Conservation (phyloP, 495 filamentous ascomycete species). For the Penicillium bovifimosum region DNA sequence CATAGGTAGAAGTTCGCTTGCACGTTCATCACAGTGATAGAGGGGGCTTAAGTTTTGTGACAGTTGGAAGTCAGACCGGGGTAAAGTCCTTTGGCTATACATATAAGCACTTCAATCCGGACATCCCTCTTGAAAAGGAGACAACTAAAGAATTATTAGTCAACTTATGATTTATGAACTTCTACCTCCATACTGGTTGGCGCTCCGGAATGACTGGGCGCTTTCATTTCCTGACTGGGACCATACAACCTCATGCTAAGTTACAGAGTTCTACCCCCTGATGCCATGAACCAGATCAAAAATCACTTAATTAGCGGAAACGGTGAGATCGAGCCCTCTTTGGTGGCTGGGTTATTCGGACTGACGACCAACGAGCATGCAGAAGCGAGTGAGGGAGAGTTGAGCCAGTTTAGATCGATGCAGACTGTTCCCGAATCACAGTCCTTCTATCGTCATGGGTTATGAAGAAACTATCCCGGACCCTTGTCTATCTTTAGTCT, state of each 20-base stretch:
- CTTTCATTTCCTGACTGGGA: conserved; percentile 27
- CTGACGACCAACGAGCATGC: conserved; percentile 35
- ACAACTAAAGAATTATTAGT: conserved; percentile 4
- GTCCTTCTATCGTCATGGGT: conserved; percentile 14
- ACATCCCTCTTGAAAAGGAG: conserved; percentile 2
- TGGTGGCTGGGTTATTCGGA: conserved; percentile 24
- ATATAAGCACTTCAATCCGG: conserved; percentile 9
- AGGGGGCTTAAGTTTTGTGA: conserved; percentile 27
- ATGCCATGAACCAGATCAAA: too few relatives aligned
- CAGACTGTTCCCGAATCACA: conserved; percentile 27
- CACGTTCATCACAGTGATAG: conserved; percentile 30
- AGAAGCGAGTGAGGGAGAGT: conserved; percentile 18
- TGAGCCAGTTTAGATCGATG: conserved; percentile 22
- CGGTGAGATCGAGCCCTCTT: conserved; percentile 29
- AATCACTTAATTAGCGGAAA: conserved; percentile 31
- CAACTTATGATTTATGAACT: conserved; percentile 36
- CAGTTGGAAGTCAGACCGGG: conserved; percentile 8
- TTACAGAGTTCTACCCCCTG: neutral
- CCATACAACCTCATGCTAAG: conserved; percentile 19
- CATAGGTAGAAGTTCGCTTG: conserved; percentile 9
- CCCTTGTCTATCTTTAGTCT: neutral
- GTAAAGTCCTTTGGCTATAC: conserved; percentile 5
- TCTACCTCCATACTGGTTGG: conserved; percentile 31
- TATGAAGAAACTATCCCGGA: neutral
- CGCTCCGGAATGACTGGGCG: conserved; percentile 23